Evolutionary conservation across 2,329 filamentous ascomycete genomes (phyloP).

Genomic region (Tolypocladium album): DNA sequence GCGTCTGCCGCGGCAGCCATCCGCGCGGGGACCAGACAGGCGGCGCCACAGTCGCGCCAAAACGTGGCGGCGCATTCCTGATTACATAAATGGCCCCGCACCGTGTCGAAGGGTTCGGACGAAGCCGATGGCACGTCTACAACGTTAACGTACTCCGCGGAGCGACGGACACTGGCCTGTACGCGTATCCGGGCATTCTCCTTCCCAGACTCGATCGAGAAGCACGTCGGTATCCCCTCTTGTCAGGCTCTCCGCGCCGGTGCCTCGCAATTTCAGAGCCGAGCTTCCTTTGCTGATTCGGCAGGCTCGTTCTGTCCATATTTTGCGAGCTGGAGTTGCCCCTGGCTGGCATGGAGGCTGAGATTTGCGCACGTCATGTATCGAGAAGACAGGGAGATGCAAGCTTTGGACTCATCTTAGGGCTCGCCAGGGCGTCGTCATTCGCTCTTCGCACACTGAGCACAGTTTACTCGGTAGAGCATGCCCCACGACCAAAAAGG

Average conservation of each 20-base stretch:
- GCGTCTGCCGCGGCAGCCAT: neutral
- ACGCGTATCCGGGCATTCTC: no score
- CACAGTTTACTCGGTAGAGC: no score
- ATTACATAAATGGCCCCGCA: neutral
- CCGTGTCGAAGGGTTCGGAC: neutral
- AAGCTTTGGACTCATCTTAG: neutral
- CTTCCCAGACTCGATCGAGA: no score
- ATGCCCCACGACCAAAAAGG: no score
- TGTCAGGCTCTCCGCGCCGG: no score
- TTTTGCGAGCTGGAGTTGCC: neutral
- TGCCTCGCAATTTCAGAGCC: no score
- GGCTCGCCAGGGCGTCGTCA: neutral
- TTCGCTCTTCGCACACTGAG: neutral
- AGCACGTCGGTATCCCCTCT: no score
- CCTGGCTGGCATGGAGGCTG: neutral
- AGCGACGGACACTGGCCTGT: neutral
- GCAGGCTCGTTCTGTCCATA: neutral
- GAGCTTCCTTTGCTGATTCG: no score
- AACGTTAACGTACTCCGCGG: neutral
- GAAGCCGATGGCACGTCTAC: neutral
- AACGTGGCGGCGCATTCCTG: neutral
- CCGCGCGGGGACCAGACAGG: neutral
- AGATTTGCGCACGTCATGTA: neutral
- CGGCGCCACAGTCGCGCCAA: neutral
- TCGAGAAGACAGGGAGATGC: neutral